Evolutionary conservation across 306 rosid species (phyloP).

Genomic region (Gastrolobium bilobum): DNA sequence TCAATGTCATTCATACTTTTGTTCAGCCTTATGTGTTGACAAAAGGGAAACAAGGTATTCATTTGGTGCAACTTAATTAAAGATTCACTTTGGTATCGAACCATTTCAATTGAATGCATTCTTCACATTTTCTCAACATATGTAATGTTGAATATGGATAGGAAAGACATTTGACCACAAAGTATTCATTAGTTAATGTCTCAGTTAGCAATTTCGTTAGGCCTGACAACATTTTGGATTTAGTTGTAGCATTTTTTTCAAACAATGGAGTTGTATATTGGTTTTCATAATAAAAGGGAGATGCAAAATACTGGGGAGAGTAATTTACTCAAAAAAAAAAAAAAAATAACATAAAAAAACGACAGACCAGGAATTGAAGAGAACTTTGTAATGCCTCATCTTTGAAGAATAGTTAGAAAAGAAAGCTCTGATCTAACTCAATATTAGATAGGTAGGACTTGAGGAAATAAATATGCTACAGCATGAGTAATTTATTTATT

Average conservation of each 20-base stretch:
- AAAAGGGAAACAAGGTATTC: background rate
- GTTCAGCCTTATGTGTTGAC: background rate
- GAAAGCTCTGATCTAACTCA: background rate
- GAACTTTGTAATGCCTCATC: conserved; percentile 25
- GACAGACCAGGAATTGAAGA: conserved; percentile 1
- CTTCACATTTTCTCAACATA: background rate
- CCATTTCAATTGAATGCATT: conserved; percentile 7
- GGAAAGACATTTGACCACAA: conserved; percentile 4
- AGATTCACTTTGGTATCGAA: background rate
- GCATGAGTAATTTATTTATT: background rate
- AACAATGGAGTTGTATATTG: background rate
- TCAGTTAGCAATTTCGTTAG: background rate
- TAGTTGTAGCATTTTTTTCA: background rate
- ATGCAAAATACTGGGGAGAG: background rate
- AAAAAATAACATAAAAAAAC: too few relatives aligned
- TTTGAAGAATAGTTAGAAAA: conserved; percentile 12
- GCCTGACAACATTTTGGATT: background rate
- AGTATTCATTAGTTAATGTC: background rate
- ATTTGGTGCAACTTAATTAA: background rate
- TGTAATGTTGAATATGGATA: background rate
- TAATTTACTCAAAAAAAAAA: background rate
- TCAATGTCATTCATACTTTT: conserved; percentile 1
- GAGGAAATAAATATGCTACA: conserved; percentile 8
- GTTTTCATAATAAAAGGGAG: background rate
- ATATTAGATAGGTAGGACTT: background rate